Base-by-base conservation (phyloP, 2,329 filamentous ascomycete species). In the Aureobasidium sp. region DNA sequence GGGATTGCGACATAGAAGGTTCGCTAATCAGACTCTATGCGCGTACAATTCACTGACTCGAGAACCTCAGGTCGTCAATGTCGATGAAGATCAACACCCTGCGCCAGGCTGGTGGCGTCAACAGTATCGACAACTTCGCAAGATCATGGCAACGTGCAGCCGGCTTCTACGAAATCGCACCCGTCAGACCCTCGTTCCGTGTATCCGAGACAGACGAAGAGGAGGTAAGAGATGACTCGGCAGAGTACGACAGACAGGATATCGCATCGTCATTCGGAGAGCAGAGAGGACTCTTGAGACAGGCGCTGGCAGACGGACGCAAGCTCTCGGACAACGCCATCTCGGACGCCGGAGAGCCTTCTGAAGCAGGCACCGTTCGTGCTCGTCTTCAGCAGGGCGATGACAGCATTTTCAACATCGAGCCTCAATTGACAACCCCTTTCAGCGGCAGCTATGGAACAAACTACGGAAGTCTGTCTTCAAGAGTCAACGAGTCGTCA, bases 121-220 rank as follows among this genome's bases (percentile, higher is more conserved):
- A 97, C 78, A 95, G 90, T 74, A 89, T 97, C 69, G 88, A 94
- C 70, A 96, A 92, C 69, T 97, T 97, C 72, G 90, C 92, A 48
- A 85, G 89, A 64, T 96, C 90, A 68, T 96, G 91, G 89, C 90
- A 93, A 75, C 86, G 93, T 72, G 93, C 93, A 41, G 91, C 91
- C 30, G 87, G 83, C 62, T 97, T 97, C 74, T 83, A 86, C 65
- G 92, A 97, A 73, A 90, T 96, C 67, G 87, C 94, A 37, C 90
- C 91, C 5, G 86, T 89, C 61, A 84, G 86, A 16, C 86, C 86
- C 13, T 87, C 89, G 36, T 91, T 96, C 71, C 79, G 90, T 59
- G 71, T 79, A 57, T 71, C 71, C 13, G 72, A 71, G 2, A 70
- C 67, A 5, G 82, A 54, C 10, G 81, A 81, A 2, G 74, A 76